Evolutionary conservation across 2,329 filamentous ascomycete genomes (phyloP).

Genomic region (Aphanocladium album): DNA sequence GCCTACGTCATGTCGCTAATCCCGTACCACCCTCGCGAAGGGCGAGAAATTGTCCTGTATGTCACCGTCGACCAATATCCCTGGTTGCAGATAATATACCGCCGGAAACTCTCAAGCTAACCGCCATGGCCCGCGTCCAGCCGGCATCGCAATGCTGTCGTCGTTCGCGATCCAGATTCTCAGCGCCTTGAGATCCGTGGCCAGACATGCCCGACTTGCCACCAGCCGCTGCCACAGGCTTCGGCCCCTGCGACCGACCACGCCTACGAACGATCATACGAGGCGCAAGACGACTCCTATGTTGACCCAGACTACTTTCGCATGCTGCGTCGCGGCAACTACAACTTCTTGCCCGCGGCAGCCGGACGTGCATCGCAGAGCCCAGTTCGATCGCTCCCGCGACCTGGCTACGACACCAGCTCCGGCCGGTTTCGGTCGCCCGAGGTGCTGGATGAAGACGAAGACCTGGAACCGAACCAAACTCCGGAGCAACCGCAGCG

Average conservation of each 20-base stretch:
- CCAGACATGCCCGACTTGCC: conserved; percentile 84
- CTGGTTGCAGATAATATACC: neutral
- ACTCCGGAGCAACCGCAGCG: neutral
- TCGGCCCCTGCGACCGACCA: conserved; percentile 40
- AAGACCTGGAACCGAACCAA: neutral
- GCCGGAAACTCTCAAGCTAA: neutral
- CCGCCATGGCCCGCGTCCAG: conserved; percentile 39
- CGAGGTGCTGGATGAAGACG: conserved; percentile 22
- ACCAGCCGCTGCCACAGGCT: conserved; percentile 57
- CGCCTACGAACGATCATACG: conserved; percentile 40
- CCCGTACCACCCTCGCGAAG: conserved; percentile 68
- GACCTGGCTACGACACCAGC: conserved; percentile 33
- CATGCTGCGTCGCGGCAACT: conserved; percentile 64
- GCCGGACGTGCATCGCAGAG: conserved; percentile 43
- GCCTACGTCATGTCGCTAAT: conserved; percentile 58
- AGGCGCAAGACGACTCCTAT: conserved; percentile 55
- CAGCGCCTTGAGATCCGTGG: conserved; percentile 78
- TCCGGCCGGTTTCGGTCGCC: conserved; percentile 15
- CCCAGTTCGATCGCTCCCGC: conserved; percentile 49
- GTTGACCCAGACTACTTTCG: conserved; percentile 93
- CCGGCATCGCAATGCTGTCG: conserved; percentile 86
- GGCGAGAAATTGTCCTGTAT: conserved; percentile 75
- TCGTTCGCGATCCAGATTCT: conserved; percentile 82
- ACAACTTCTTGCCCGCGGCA: conserved; percentile 36
- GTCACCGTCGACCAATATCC: conserved; percentile 29